Percentiles rank a stretch among this genome's conserved stretches.
Evolutionary conservation across 257 asterid species (phyloP).

Genomic region (Salvia miltiorrhiza): DNA sequence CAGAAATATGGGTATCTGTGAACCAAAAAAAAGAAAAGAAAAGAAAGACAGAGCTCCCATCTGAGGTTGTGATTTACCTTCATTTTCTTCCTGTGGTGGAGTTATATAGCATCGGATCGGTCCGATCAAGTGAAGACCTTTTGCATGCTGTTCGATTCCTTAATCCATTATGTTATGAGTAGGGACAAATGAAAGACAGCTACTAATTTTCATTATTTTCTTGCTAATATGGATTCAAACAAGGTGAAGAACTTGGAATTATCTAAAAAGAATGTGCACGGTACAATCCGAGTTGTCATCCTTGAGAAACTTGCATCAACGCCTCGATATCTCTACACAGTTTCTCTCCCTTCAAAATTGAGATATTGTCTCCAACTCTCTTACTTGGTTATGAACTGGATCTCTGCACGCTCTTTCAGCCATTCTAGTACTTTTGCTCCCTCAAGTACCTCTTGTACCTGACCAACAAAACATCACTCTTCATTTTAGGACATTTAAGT

Average conservation of each 20-base stretch:
- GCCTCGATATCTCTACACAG: not conserved
- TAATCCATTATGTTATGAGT: not conserved
- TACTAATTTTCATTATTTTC: not conserved
- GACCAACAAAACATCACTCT: not conserved
- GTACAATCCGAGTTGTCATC: too few species aligned
- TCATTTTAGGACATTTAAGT: not conserved
- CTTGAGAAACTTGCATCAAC: too few species aligned
- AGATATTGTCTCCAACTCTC: not conserved
- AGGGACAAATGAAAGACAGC: not conserved
- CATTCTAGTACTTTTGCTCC: slow-evolving; percentile 97
- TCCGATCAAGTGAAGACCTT: not conserved
- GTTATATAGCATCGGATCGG: not conserved
- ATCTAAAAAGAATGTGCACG: not conserved
- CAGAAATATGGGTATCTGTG: slow-evolving; percentile 28
- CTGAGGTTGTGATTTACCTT: slow-evolving; percentile 1
- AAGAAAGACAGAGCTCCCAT: not conserved
- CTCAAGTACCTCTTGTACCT: slow-evolving; percentile 96
- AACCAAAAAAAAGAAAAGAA: not conserved
- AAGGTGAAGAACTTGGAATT: not conserved
- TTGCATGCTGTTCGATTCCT: not conserved
- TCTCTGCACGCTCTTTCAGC: slow-evolving; percentile 73
- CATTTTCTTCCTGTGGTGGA: not conserved
- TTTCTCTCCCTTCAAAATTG: not conserved
- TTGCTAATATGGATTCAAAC: not conserved
- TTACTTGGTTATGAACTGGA: slow-evolving; percentile 59